A percentile compares a stretch with the other conserved stretches of the same genome.
Conservation (phyloP, 306 rosid species). For the Arachis stenosperma region DNA sequence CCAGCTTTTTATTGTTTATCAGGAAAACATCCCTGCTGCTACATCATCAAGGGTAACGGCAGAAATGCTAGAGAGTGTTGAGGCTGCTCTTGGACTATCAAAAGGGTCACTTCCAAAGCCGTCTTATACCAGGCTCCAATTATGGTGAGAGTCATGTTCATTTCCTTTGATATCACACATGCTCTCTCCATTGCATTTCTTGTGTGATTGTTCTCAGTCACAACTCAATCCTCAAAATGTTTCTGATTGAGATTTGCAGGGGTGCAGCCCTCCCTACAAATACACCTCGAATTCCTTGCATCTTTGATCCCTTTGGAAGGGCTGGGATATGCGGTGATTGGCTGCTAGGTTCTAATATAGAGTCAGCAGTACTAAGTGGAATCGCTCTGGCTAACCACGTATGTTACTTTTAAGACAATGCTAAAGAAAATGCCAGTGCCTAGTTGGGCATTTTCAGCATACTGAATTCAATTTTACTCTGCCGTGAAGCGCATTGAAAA, state of each 20-base stretch:
- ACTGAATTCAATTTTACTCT: constrained; percentile 29
- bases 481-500: constrained; percentile 1
- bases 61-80: constrained; percentile 84
- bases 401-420: constrained; percentile 26
- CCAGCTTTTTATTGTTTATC: constrained; percentile 24
- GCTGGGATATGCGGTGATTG: constrained; percentile 97
- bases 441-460: neutral
- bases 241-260: constrained; percentile 57
- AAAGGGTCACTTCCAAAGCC: constrained; percentile 78
- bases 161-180: constrained; percentile 22
- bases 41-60: constrained; percentile 71
- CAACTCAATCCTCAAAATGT: constrained; percentile 16
- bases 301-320: constrained; percentile 87
- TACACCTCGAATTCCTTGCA: constrained; percentile 78
- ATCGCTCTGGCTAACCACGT: constrained; percentile 84
- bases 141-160: constrained; percentile 61
- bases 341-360: constrained; percentile 90
- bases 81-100: constrained; percentile 75
- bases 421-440: neutral
- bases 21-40: constrained; percentile 86
- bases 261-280: constrained; percentile 96
- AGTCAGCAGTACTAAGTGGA: constrained; percentile 89
- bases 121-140: constrained; percentile 65
- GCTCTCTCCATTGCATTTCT: constrained; percentile 20
- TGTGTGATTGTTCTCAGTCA: constrained; percentile 9